Evolutionary conservation across 768 basidiomycete species (phyloP).

Genomic region (Pleurotus giganteus): DNA sequence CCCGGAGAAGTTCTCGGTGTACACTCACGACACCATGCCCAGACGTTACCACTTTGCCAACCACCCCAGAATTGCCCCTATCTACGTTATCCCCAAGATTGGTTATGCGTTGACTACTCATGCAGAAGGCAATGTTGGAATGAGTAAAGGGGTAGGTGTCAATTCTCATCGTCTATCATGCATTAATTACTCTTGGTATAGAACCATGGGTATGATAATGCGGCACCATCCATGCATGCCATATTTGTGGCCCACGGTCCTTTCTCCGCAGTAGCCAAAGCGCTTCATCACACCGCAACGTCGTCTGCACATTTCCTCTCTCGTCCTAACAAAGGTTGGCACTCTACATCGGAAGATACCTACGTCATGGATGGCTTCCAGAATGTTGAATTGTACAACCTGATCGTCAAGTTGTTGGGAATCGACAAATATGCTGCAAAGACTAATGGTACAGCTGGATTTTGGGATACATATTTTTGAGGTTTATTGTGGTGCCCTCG

Average conservation of each 20-base stretch:
- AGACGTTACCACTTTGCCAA: constrained; percentile 71
- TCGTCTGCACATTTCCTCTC: constrained; percentile 20
- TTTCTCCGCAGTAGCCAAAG: constrained; percentile 69
- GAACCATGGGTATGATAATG: constrained; percentile 92
- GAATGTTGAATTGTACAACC: constrained; percentile 85
- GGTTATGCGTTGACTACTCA: constrained; percentile 77
- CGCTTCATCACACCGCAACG: constrained; percentile 37
- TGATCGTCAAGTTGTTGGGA: constrained; percentile 73
- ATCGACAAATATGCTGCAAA: constrained; percentile 52
- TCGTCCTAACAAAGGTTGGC: constrained; percentile 53
- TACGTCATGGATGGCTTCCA: constrained; percentile 82
- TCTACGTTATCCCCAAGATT: constrained; percentile 80
- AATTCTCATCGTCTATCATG: neutral
- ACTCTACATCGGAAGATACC: constrained; percentile 58
- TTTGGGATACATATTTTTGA: constrained; percentile 81
- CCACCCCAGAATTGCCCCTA: constrained; percentile 79
- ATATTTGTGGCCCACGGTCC: constrained; percentile 93
- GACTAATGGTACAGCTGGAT: constrained; percentile 77
- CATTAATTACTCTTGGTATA: constrained; percentile 21
- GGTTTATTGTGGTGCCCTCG: neutral
- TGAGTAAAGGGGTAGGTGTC: constrained; percentile 74
- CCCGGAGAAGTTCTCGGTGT: constrained; percentile 73
- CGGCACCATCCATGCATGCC: constrained; percentile 75
- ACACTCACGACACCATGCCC: constrained; percentile 81
- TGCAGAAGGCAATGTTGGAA: constrained; percentile 53